Evolutionary conservation across 2,329 filamentous ascomycete genomes (phyloP).

Genomic region (Rutstroemia sp.): DNA sequence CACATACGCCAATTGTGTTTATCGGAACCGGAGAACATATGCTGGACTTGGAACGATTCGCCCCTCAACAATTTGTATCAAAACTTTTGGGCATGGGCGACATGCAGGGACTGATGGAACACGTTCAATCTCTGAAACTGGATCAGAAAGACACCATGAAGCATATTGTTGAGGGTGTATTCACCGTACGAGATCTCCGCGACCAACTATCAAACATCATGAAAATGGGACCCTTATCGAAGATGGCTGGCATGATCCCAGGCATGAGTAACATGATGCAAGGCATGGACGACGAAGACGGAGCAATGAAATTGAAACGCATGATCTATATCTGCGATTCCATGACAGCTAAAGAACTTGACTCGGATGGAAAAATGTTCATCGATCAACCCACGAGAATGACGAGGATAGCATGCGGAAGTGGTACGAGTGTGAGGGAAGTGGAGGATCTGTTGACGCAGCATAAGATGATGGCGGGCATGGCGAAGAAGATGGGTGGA

Average conservation of each 20-base stretch:
- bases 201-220: constrained; percentile 97
- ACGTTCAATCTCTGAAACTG: constrained; percentile 90
- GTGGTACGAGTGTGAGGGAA: constrained; percentile 83
- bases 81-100: constrained; percentile 97
- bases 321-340: constrained; percentile 99
- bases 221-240: constrained; percentile 97
- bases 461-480: constrained; percentile 96
- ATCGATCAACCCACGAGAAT: constrained; percentile 87
- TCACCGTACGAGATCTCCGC: constrained; percentile 86
- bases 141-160: constrained; percentile 99
- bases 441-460: constrained; percentile 97
- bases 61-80: constrained; percentile 85
- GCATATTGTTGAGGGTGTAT: constrained; percentile 94
- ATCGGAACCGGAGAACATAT: constrained; percentile 97
- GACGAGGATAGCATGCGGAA: constrained; percentile 83
- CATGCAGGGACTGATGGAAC: constrained; percentile 89
- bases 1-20: constrained; percentile 94
- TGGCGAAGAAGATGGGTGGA: constrained; percentile 98
- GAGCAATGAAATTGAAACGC: constrained; percentile 83
- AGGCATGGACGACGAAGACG: constrained; percentile 95
- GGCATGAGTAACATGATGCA: constrained; percentile 91
- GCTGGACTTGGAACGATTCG: constrained; percentile 88
- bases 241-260: constrained; percentile 98
- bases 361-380: constrained; percentile 91
- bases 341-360: constrained; percentile 94